phyloP scores from a whole-genome alignment of 2,329 filamentous ascomycete genomes.

The Blumeria hordei region DNA sequence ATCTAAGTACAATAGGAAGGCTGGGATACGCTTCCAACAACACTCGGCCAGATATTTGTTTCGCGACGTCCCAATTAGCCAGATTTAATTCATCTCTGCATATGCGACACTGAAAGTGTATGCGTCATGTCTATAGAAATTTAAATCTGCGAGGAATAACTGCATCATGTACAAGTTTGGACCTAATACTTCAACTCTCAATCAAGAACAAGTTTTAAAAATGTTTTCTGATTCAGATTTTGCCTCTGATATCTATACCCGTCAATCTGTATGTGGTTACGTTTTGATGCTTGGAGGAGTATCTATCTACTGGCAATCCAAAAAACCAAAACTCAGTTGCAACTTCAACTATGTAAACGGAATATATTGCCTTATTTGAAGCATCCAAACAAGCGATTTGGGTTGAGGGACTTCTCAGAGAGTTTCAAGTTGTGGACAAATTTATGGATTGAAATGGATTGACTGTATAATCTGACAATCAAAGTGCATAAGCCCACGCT shows the following conservation, averaged over 20 bases:
- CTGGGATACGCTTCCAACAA: not conserved
- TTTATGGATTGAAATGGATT: not conserved
- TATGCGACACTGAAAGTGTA: not conserved
- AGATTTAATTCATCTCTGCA: not conserved
- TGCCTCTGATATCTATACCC: not conserved
- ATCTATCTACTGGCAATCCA: not conserved
- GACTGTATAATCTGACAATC: not conserved
- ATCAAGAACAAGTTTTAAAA: not conserved
- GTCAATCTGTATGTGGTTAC: not conserved
- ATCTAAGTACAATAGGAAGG: no score
- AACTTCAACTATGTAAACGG: not conserved
- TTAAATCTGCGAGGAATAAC: not conserved
- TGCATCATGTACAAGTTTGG: not conserved
- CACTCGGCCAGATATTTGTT: not conserved
- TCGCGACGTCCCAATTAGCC: not conserved
- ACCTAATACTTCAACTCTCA: not conserved
- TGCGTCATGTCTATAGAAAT: not conserved
- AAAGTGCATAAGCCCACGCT: not conserved
- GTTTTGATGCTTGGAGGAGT: not conserved
- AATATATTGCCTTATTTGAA: not conserved
- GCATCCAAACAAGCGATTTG: not conserved
- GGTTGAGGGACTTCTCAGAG: not conserved
- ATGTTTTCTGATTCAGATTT: not conserved
- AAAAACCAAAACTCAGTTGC: not conserved
- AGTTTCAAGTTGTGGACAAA: not conserved